Base-by-base conservation (phyloP, 2,329 filamentous ascomycete species). In the Alternaria tenuissima region DNA sequence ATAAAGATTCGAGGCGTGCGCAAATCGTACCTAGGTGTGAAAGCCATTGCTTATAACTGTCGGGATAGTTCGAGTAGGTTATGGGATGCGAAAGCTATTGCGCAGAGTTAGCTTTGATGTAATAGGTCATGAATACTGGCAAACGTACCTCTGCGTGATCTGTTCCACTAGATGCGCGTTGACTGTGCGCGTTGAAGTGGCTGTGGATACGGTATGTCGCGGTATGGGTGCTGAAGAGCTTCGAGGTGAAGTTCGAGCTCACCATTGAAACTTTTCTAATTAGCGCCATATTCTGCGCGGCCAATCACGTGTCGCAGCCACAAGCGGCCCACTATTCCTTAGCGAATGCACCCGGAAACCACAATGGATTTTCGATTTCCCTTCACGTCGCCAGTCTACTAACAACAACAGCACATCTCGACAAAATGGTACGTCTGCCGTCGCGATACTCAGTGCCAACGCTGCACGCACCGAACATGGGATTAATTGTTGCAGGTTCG, bases 351-450 rank as follows among this genome's bases (percentile, higher is more conserved):
- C 71, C 70, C 69, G 70, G 64, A 61, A 55, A 55, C 32, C 61
- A 57, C 66, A 63, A 71, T 74, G 67, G 66, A 59, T 51, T 61
- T 55, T 56, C 59, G 58, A 64, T 34, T 55, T 51, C 57, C 57
- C 43, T 44, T 63, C 63, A 63, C 68, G 65, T 62, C 68, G 62
- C 65, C 67, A 62, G 48, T 49, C 52, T 60, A 73, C 70, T 72
- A 75, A 73, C 68, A 67, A 71, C 72, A 72, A 70, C 74, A 76
- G 74, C 75, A 69, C 72, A 70, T 65, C 63, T 75, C 75, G 73
- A 78, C 69, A 81, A 76, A 72, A 81, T 81, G 80, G 79, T 80
- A 75, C 63, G 76, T 72, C 62, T 46, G 51, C 57, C 55, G 55
- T 63, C 52, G 63, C 54, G 32, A 38, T 53, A n/a, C n/a, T 11